Conservation (phyloP, 2,329 filamentous ascomycete species). For the Rutstroemia sp. region DNA sequence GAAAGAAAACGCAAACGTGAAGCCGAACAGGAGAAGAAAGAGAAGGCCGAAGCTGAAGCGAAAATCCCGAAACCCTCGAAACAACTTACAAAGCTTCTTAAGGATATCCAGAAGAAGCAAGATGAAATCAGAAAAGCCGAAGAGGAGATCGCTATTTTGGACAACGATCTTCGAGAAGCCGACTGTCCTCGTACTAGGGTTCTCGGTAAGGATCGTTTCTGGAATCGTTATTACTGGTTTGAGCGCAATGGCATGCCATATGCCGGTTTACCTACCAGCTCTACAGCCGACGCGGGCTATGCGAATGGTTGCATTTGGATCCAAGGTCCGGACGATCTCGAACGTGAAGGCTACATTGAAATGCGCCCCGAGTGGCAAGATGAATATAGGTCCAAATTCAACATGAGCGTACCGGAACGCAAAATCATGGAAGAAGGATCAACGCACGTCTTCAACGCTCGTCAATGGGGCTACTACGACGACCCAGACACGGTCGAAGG, state of each 20-base stretch:
- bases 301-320: conserved; percentile 96
- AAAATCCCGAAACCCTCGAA: conserved; percentile 72
- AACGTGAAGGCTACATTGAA: conserved; percentile 80
- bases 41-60: conserved; percentile 49
- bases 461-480: conserved; percentile 88
- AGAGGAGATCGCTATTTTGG: conserved; percentile 74
- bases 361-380: conserved; percentile 61
- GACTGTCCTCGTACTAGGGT: conserved; percentile 86
- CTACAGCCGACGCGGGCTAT: conserved; percentile 79
- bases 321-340: conserved; percentile 86
- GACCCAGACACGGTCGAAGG: conserved; percentile 70
- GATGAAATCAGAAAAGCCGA: conserved; percentile 74
- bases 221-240: conserved; percentile 99
- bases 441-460: conserved; percentile 68
- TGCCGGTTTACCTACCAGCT: conserved; percentile 78
- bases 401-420: conserved; percentile 77
- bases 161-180: conserved; percentile 88
- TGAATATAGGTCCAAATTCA: conserved; percentile 69
- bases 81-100: conserved; percentile 78
- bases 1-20: conserved; percentile 74
- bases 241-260: conserved; percentile 98
- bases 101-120: conserved; percentile 84
- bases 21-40: conserved; percentile 58
- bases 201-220: conserved; percentile 91
- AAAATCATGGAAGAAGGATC: conserved; percentile 79